Conservation (phyloP, 306 rosid species). For the Prunus fruticosa region DNA sequence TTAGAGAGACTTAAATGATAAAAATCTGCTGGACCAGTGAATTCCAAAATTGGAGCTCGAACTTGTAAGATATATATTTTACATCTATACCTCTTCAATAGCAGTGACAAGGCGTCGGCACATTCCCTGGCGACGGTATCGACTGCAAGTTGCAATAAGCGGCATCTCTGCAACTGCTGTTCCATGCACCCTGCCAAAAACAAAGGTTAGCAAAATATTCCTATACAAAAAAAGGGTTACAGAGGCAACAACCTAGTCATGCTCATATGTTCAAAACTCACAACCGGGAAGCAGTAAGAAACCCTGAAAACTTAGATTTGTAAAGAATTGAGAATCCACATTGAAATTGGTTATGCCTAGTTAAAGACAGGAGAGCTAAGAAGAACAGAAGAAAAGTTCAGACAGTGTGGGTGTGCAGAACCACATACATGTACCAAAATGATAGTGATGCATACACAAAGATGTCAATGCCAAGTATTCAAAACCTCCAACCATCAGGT, state of each 20-base stretch:
- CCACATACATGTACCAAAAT: not conserved
- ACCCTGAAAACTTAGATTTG: not conserved
- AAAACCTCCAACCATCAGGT: not conserved
- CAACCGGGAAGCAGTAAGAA: not conserved
- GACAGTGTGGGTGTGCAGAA: not conserved
- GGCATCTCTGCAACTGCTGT: slow-evolving; percentile 93
- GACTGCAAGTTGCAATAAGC: slow-evolving; percentile 92
- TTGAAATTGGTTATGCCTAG: not conserved
- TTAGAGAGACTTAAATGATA: not conserved
- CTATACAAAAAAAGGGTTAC: not conserved
- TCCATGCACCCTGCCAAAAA: slow-evolving; percentile 79
- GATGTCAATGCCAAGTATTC: not conserved
- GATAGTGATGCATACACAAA: not conserved
- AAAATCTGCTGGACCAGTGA: not conserved
- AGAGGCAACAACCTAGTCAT: not conserved
- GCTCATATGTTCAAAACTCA: not conserved
- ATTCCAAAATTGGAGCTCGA: not conserved
- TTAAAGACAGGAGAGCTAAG: not conserved
- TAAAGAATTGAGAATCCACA: not conserved
- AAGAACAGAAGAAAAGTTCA: not conserved
- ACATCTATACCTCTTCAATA: slow-evolving; percentile 70
- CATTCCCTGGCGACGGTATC: slow-evolving; percentile 93
- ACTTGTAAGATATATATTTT: not conserved
- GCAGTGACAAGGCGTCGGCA: slow-evolving; percentile 78
- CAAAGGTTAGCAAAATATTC: slow-evolving; percentile 11